Base-by-base conservation (phyloP, 129 eudicot genomes). In the Lonicera japonica region DNA sequence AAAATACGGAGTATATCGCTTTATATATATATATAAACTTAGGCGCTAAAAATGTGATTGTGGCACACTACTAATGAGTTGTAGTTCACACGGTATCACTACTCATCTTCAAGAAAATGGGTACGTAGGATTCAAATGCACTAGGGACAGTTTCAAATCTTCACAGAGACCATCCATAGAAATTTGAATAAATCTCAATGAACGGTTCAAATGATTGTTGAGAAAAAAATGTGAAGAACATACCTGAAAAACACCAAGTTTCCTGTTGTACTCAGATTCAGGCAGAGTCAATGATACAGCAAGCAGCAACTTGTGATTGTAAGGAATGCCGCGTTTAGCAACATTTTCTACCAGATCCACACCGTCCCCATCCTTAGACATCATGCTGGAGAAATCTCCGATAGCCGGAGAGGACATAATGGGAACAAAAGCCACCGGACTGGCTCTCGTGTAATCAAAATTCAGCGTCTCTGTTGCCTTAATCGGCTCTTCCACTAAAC, bases 241-340 rank as follows among this genome's bases (percentile, higher is more conserved):
- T 73, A 86, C 95, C 95, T 86, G 95, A 54, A 86, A 86, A 50
- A 79, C 70, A 43, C 95, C 89, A 64, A 86, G 86, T 53, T 86
- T 86, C 58, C 84, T 74, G 72, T 86, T 86, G 79, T 86, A 86
- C 5, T 79, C 80, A 0, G 95, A 83, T 62, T 86, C 95, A 5
- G 95, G 95, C 76, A 86, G 70, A 41, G 77, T 86, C 55, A 80
- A 48, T 0, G 80, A 83, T 16, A 82, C 75, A 11, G 75, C 71
- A 20, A 82, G 80, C 83, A 64, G 70, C 67, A 86, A 54, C 45
- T 80, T 86, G 19, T 74, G 88, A 70, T 62, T 69, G 57, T 54
- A 61, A 39, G 89, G 84, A 22, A 86, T 68, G 17, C 52, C 75
- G 14, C 85, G 79, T 29, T 15, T 40, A 20, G 21, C 61, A 12